Percentiles rank a stretch among this genome's conserved stretches.
phyloP scores from a whole-genome alignment of 1,139 yeast species.

The Sugiyamaella japonica region DNA sequence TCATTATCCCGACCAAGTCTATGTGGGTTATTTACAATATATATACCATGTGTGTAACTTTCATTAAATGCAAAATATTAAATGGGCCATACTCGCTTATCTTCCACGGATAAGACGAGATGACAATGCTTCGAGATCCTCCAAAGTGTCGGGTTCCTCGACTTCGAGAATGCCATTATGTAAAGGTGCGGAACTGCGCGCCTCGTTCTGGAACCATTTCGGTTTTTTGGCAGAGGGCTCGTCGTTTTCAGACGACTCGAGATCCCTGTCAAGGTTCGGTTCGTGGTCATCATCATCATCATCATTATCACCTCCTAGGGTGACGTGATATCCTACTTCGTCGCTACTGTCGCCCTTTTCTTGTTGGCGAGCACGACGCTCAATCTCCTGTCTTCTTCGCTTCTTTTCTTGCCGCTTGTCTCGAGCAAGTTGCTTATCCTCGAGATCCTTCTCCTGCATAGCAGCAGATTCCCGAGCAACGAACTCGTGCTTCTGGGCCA shows the following conservation, averaged over 20 bases:
- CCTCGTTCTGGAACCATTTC: conserved; percentile 40
- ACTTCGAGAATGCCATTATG: conserved; percentile 56
- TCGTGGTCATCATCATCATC: conserved; percentile 29
- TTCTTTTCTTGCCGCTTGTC: conserved; percentile 86
- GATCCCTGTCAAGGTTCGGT: conserved; percentile 16
- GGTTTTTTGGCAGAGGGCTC: conserved; percentile 26
- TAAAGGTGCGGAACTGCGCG: conserved; percentile 34
- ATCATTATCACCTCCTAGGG: conserved; percentile 37
- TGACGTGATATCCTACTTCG: conserved; percentile 47
- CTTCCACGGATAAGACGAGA: conserved; percentile 52
- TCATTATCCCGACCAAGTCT: conserved; percentile 3
- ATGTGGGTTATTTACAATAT: conserved; percentile 5
- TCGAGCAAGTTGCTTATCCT: conserved; percentile 79
- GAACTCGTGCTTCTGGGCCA: conserved; percentile 64
- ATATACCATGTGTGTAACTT: not conserved
- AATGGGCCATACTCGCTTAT: not conserved
- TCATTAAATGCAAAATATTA: conserved; percentile 14
- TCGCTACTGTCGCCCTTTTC: conserved; percentile 45
- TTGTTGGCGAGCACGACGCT: conserved; percentile 53
- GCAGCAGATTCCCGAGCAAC: conserved; percentile 62
- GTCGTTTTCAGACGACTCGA: conserved; percentile 17
- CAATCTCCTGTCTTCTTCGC: conserved; percentile 80
- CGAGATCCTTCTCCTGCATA: conserved; percentile 71
- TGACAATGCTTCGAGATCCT: conserved; percentile 90
- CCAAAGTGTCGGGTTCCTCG: conserved; percentile 86